A percentile compares a stretch with the other conserved stretches of the same genome.
Evolutionary conservation across 2,329 filamentous ascomycete species (phyloP).

Genomic region (Lachnellula subtilissima): DNA sequence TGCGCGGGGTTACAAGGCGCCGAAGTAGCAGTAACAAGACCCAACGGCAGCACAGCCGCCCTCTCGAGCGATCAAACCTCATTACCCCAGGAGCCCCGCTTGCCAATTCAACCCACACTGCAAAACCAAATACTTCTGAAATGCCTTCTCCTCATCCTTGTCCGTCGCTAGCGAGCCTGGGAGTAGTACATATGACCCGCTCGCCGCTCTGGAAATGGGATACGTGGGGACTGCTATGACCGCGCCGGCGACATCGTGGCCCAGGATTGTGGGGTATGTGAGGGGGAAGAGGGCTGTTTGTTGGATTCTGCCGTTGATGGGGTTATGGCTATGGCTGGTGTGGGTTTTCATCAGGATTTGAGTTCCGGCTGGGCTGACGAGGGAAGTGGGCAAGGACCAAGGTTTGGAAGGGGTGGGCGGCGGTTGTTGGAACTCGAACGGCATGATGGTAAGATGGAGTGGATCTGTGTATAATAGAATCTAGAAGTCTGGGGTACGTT

Average conservation of each 20-base stretch:
- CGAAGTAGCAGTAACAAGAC: not conserved
- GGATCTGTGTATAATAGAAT: no score
- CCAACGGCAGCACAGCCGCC: not conserved
- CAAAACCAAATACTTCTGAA: not conserved
- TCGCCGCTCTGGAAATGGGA: slow-evolving; percentile 47
- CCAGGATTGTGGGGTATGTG: slow-evolving; percentile 33
- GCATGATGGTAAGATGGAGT: no score
- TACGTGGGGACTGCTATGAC: slow-evolving; percentile 45
- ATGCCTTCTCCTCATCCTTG: not conserved
- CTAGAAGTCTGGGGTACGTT: no score
- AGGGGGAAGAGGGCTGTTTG: slow-evolving; percentile 10
- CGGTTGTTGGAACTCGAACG: no score
- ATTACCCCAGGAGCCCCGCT: not conserved
- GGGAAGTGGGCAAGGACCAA: no score
- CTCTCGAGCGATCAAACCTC: not conserved
- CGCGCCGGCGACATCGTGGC: slow-evolving; percentile 51
- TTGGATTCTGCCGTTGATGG: slow-evolving; percentile 31
- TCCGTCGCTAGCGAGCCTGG: not conserved
- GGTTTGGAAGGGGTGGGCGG: no score
- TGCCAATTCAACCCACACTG: not conserved
- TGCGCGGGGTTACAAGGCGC: not conserved
- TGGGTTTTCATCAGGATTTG: no score
- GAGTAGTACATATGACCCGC: slow-evolving; percentile 36
- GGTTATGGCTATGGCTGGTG: not conserved
- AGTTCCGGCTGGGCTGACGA: no score